Percentiles rank a stretch among this genome's conserved stretches.
Conservation (phyloP, 495 filamentous ascomycete species). For the Pyronema domesticum region DNA sequence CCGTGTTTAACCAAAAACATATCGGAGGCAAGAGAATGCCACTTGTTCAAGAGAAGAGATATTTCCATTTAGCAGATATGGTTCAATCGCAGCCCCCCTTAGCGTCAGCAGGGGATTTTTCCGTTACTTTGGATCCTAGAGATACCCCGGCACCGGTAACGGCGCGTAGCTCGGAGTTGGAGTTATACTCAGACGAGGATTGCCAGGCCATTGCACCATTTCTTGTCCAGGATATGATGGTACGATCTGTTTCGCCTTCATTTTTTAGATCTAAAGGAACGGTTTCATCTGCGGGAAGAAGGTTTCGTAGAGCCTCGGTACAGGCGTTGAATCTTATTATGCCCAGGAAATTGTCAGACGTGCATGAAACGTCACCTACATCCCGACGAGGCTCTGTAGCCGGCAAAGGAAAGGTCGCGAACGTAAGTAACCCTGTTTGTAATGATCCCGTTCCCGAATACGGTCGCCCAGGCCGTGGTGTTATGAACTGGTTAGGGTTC, state of each 20-base stretch:
- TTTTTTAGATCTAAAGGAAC: neutral
- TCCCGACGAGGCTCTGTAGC: neutral
- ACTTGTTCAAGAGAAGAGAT: neutral
- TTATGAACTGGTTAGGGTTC: neutral
- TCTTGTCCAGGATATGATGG: neutral
- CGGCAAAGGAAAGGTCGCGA: neutral
- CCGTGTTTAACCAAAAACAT: neutral
- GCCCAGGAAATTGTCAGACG: neutral
- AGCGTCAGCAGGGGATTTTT: neutral
- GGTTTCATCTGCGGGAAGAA: neutral
- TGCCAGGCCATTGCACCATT: constrained; percentile 1
- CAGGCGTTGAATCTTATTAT: neutral
- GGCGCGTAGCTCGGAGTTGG: neutral
- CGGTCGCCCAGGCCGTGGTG: neutral
- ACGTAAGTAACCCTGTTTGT: neutral
- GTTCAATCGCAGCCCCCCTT: constrained; percentile 2
- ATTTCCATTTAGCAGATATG: neutral
- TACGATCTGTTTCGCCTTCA: neutral
- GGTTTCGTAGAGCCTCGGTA: neutral
- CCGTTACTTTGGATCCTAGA: neutral
- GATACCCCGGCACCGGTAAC: neutral
- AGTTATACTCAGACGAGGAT: neutral
- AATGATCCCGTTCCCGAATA: neutral
- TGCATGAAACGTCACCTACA: neutral
- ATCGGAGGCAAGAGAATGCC: neutral